Percentiles rank a stretch among this genome's conserved stretches.
Evolutionary conservation across 257 asterid species (phyloP).

Genomic region (Striga asiatica): DNA sequence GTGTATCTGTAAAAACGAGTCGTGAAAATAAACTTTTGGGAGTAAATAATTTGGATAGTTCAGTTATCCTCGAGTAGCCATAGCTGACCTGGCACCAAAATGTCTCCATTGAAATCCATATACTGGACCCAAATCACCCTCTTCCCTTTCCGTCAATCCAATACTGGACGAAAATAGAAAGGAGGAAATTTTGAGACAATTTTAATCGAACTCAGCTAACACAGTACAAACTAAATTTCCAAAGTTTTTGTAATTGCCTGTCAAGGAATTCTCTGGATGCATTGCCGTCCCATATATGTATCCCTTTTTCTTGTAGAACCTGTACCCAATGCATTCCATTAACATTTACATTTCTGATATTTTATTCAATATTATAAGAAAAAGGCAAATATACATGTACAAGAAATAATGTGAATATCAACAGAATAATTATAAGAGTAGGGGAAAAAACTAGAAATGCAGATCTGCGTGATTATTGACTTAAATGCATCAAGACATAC

Average conservation of each 20-base stretch:
- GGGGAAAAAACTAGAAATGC: neutral
- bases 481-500: neutral
- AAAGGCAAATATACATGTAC: neutral
- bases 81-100: constrained; percentile 65
- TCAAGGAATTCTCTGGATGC: constrained; percentile 72
- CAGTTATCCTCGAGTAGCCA: neutral
- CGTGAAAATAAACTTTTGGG: neutral
- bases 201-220: constrained; percentile 16
- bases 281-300: constrained; percentile 74
- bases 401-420: neutral
- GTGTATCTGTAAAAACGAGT: constrained; percentile 37
- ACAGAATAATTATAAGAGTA: neutral
- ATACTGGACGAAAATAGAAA: constrained; percentile 29
- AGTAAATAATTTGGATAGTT: neutral
- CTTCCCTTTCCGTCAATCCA: constrained; percentile 60
- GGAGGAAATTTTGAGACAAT: too few species aligned
- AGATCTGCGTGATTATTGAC: neutral
- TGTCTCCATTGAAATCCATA: constrained; percentile 88
- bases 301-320: constrained; percentile 60
- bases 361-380: neutral
- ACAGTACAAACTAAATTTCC: neutral
- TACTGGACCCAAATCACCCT: constrained; percentile 72
- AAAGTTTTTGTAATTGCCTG: constrained; percentile 31
- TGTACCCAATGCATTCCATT: constrained; percentile 17
- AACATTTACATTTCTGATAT: neutral